Evolutionary conservation across 2,329 filamentous ascomycete genomes (phyloP).

Genomic region (Nothopassalora personata): DNA sequence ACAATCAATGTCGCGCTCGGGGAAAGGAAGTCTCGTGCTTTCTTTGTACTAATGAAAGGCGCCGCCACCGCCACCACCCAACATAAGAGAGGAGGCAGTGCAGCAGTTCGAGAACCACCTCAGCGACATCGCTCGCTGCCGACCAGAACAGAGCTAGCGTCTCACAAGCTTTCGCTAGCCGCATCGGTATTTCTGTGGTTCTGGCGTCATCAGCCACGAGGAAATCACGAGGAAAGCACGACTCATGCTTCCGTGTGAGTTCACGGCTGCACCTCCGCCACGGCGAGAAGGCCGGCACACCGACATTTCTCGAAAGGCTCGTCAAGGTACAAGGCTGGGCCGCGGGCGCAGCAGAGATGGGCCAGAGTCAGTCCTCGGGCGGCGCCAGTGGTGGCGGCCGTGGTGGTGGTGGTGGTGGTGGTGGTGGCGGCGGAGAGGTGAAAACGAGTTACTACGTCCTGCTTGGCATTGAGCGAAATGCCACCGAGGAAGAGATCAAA

Average conservation of each 20-base stretch:
- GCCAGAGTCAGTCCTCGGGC: slow-evolving; percentile 42
- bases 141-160: background rate
- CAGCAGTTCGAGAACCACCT: too few species aligned
- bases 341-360: slow-evolving; percentile 33
- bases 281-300: background rate
- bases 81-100: background rate
- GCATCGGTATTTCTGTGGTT: too few species aligned
- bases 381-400: slow-evolving; percentile 21
- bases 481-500: slow-evolving; percentile 86
- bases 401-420: slow-evolving; percentile 22
- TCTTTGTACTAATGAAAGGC: background rate
- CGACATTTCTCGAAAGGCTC: background rate
- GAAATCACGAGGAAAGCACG: background rate
- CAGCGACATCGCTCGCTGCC: background rate
- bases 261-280: background rate
- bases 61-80: background rate
- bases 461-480: slow-evolving; percentile 65
- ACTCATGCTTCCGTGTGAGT: background rate
- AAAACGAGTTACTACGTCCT: slow-evolving; percentile 86
- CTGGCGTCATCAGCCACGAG: background rate
- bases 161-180: background rate
- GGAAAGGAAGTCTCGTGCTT: background rate
- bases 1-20: background rate
- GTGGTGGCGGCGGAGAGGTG: slow-evolving; percentile 29
- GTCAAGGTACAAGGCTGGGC: background rate